These are phyloP conservation scores for Oryza brachyantha DNA, from an alignment of 176 grass and related monocot species.

Conservation along the genomic window DNA sequence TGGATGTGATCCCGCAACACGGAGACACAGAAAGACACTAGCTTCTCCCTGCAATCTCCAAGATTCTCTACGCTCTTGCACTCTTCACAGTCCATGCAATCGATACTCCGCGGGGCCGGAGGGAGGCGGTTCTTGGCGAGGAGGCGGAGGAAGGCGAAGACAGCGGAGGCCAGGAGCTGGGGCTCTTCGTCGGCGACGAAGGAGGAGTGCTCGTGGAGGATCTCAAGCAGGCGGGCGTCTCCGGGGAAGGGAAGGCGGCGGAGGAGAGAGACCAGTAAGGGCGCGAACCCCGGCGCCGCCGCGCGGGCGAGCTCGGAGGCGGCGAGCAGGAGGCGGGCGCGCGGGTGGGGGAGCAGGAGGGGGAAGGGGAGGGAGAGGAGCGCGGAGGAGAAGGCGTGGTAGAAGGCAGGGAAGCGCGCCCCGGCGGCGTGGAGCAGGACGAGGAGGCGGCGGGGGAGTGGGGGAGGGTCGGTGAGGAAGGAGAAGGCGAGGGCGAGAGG, in stretches of 20 bases:
- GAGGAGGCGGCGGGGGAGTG: conserved; percentile 28
- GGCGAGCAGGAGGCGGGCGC: conserved; percentile 50
- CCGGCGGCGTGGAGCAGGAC: conserved; percentile 63
- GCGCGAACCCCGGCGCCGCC: conserved; percentile 38
- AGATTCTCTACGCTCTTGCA: conserved; percentile 42
- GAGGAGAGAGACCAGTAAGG: conserved; percentile 50
- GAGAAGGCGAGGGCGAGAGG: conserved; percentile 59
- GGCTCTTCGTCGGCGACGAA: conserved; percentile 43
- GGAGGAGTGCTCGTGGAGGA: background rate
- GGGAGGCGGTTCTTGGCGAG: conserved; percentile 55
- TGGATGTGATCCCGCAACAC: conserved; percentile 49
- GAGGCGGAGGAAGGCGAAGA: conserved; percentile 52
- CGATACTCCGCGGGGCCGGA: background rate
- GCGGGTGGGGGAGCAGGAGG: conserved; percentile 46
- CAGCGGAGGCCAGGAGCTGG: conserved; percentile 37
- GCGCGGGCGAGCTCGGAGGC: conserved; percentile 47
- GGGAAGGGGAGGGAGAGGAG: conserved; percentile 56
- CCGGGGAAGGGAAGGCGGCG: conserved; percentile 41
- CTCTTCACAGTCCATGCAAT: conserved; percentile 59
- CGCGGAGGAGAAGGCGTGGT: conserved; percentile 51
- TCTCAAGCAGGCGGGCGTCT: conserved; percentile 27
- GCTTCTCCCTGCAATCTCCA: conserved; percentile 47
- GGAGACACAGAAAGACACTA: conserved; percentile 55
- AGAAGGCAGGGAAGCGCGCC: conserved; percentile 44
- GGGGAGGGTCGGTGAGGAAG: conserved; percentile 48